These are phyloP conservation scores for Chaetomiaceae sp. DNA, from an alignment of 2,329 filamentous ascomycete species.

Conservation along the genomic window DNA sequence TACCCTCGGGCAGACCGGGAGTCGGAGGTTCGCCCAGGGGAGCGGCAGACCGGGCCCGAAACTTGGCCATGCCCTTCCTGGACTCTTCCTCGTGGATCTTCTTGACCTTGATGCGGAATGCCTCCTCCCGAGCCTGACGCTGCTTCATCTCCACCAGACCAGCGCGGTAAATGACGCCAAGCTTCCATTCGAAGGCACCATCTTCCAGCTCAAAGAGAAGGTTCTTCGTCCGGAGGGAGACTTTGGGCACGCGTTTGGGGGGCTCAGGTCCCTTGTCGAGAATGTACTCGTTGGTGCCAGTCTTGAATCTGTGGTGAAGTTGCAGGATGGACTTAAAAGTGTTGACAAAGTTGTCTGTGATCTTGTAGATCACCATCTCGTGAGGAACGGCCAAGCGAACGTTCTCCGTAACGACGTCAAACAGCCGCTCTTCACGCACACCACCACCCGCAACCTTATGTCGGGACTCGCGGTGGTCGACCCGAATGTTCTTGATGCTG, in stretches of 20 bases:
- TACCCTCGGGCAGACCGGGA: conserved; percentile 35
- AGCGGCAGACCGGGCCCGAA: conserved; percentile 52
- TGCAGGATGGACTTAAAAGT: conserved; percentile 82
- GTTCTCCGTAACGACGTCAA: conserved; percentile 81
- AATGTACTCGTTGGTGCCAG: conserved; percentile 82
- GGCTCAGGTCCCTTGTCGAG: conserved; percentile 79
- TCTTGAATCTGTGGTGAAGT: conserved; percentile 88
- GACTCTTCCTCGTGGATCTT: conserved; percentile 71
- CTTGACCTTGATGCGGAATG: conserved; percentile 82
- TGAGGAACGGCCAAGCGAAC: conserved; percentile 86
- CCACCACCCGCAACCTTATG: conserved; percentile 58
- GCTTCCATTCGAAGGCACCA: conserved; percentile 94
- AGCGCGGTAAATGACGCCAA: conserved; percentile 87
- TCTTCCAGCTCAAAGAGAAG: conserved; percentile 92
- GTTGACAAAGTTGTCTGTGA: conserved; percentile 92
- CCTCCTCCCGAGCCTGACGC: conserved; percentile 81
- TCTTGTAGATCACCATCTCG: conserved; percentile 80
- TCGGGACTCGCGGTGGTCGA: conserved; percentile 75
- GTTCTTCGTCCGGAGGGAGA: conserved; percentile 76
- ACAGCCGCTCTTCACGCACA: conserved; percentile 68
- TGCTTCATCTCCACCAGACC: conserved; percentile 88
- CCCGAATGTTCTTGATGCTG: conserved; percentile 73
- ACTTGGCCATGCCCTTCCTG: conserved; percentile 48
- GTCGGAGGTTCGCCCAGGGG: conserved; percentile 35
- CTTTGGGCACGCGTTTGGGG: conserved; percentile 79